A percentile compares a stretch with the other conserved stretches of the same genome.
These are phyloP conservation scores for Misopates orontium DNA, from an alignment of 257 asterid genomes.

Conservation along the genomic window DNA sequence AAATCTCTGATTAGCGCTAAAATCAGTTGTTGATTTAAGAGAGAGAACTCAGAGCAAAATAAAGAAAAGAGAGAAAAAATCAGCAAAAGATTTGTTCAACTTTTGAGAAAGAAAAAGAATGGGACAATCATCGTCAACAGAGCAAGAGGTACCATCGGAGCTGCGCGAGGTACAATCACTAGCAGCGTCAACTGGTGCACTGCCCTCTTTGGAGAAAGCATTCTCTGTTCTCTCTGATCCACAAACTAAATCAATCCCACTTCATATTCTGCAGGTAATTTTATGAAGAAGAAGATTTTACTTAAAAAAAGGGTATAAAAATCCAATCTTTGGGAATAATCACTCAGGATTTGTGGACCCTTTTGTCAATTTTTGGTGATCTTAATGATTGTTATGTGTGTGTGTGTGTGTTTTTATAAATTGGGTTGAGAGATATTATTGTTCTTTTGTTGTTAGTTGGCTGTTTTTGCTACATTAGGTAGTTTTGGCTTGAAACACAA, in stretches of 20 bases:
- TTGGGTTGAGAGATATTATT: neutral
- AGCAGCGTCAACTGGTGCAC: constrained; percentile 89
- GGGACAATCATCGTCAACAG: constrained; percentile 86
- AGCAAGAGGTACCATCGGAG: constrained; percentile 55
- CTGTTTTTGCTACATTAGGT: too few species aligned
- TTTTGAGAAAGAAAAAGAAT: constrained; percentile 36
- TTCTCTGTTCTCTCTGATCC: constrained; percentile 75
- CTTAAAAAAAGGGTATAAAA: too few species aligned
- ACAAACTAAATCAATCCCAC: constrained; percentile 62
- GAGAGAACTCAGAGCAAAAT: too few species aligned
- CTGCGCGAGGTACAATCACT: constrained; percentile 68
- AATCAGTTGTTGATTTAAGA: too few species aligned
- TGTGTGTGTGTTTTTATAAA: neutral
- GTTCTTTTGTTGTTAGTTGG: constrained; percentile 7
- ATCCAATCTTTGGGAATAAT: too few species aligned
- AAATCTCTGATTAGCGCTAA: too few species aligned
- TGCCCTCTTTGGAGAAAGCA: constrained; percentile 58
- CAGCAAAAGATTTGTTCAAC: too few species aligned
- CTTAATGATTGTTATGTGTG: neutral
- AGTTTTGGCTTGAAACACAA: too few species aligned
- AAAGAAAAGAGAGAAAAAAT: too few species aligned
- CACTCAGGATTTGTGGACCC: neutral
- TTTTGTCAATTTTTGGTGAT: neutral
- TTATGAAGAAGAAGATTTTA: too few species aligned
- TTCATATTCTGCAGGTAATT: constrained; percentile 55